Evolutionary conservation across 352 stramenopile species (phyloP).

Genomic region (Phytophthora colocasiae): DNA sequence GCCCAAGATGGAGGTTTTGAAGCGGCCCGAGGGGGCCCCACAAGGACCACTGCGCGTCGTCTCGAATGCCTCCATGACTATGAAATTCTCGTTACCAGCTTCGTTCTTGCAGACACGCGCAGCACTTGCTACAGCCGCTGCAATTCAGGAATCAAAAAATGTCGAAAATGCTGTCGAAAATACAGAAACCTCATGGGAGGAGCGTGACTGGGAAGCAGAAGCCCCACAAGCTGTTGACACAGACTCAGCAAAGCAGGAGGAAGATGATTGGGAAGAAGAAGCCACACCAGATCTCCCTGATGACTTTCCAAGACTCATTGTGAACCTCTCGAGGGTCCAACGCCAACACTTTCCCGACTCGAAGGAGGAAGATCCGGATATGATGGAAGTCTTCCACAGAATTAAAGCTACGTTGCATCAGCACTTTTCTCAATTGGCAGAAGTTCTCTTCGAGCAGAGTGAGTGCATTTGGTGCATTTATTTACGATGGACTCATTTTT

Average conservation of each 20-base stretch:
- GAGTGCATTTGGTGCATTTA: constrained; percentile 7
- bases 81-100: constrained; percentile 51
- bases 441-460: constrained; percentile 79
- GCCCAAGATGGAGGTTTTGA: constrained; percentile 55
- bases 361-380: constrained; percentile 28
- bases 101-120: constrained; percentile 24
- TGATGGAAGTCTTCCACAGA: constrained; percentile 48
- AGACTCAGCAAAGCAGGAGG: not conserved
- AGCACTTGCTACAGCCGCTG: constrained; percentile 2
- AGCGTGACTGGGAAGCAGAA: constrained; percentile 49
- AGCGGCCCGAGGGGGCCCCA: constrained; percentile 27
- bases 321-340: constrained; percentile 70
- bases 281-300: constrained; percentile 53
- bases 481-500: constrained; percentile 9
- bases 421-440: constrained; percentile 67
- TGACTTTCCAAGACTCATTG: constrained; percentile 72
- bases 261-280: constrained; percentile 50
- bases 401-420: constrained; percentile 60
- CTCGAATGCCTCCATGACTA: constrained; percentile 51
- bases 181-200: constrained; percentile 48
- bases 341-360: constrained; percentile 54
- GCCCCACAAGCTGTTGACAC: not conserved
- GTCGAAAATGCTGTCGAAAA: constrained; percentile 20
- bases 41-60: constrained; percentile 36
- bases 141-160: constrained; percentile 13